Evolutionary conservation across 2,329 filamentous ascomycete species (phyloP), one percentile per base, ranked within the genome.

Genomic region (Chaetomiaceae sp.): DNA sequence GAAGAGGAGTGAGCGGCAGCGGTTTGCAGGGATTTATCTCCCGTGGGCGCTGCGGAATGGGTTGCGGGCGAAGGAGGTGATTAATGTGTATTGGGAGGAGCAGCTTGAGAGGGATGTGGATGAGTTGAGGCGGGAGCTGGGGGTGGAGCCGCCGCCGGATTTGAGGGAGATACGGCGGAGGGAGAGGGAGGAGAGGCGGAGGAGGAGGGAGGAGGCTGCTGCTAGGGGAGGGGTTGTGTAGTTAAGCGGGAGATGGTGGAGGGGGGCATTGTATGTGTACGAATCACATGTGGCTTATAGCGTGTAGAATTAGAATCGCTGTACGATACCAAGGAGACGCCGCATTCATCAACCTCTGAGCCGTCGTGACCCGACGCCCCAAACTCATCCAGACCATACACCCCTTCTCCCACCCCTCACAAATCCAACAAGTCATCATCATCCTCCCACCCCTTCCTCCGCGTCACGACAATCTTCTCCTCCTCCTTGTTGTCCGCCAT

Each of bases 21-120:
- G 85, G 53, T 94, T 97, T 65, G 87, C 80, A 65, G 71, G 73
- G 5, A 84, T 83, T 1, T 95, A 96, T 70, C 74, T 92, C 48
- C 94, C 94, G 1, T 99, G 94, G 94, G 94, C 94, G 33, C 71
- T 96, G 40, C 75, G 82, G 50, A 97, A 95, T 69, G 94, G 94
- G 14, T 69, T 90, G 59, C 74, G 80, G 51, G 80, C 84, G 44
- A 83, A 87, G 64, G 89, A 95, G 66, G 76, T 97, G 31, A 91
- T 99, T 61, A 96, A 96, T 69, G 85, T 99, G 1, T 99, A 96
- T 68, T 99, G 94, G 94, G 94, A 99, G 72, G 90, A 97, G 75
- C 82, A 92, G 73, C 72, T 99, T 61, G 86, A 91, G 73, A 88
- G 84, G 53, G 86, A 95, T 69, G 89, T 95, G 23, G 79, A 83